Base-by-base conservation (phyloP, 805 yeast genomes). In the Ogataea nonfermentans region DNA sequence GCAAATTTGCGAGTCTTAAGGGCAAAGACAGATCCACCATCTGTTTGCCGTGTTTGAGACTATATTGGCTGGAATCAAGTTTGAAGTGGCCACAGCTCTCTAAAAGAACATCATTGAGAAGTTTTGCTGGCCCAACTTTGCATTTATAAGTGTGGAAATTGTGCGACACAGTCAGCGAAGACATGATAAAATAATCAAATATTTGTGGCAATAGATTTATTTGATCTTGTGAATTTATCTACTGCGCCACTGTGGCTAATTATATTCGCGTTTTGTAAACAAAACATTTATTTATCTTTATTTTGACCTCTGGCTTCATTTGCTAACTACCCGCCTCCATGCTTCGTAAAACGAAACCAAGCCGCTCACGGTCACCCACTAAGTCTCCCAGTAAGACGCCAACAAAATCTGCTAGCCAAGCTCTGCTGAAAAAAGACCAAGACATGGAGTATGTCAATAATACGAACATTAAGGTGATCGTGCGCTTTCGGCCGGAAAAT, bases 401-500 rank as follows among this genome's bases (percentile, higher is more conserved):
- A n/a, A 24, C 36, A 5, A 39, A 36, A 23, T 35, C 40, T 11
- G 24, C 27, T 35, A 3, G n/a, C n/a, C 6, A 36, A 23, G 35
- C 24, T 29, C 23, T 16, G 30, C 16, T 6, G 11, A 12, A 35
- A 20, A 20, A 14, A 9, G 24, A 14, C 40, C 33, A 15, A 22
- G 34, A 31, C 7, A 6, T 26, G 12, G 51, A 47, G 28, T 36
- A 32, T 15, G 45, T 49, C 9, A 49, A 47, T 17, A 55, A 55
- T 36, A 46, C 62, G 37, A 69, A 73, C 47, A 76, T 83, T 55
- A 77, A 77, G 51, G 95, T 85, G 19, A 70, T 85, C 13, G 87
- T 85, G 17, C 67, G 95, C 37, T 78, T 85, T 51, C 65, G 93
- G 31, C 93, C 93, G 1, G 67, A 67, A 31, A 70, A 62, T 35